Evolutionary conservation across 2,329 filamentous ascomycete species (phyloP), one percentile per base, ranked within the genome.

Genomic region (Colletotrichum phormii): DNA sequence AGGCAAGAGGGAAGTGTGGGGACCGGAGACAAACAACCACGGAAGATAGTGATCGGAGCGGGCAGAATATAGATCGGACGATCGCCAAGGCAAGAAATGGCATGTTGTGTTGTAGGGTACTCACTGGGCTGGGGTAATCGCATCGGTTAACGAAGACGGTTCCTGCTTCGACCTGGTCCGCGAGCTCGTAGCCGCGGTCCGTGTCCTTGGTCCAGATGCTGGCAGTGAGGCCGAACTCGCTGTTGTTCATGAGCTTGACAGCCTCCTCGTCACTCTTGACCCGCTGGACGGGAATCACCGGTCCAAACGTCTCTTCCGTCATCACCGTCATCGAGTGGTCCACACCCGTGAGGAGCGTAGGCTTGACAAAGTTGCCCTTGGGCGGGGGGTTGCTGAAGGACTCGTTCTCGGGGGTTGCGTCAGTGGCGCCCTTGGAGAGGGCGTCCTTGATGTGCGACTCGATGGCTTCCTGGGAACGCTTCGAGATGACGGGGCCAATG

Each of bases 111-210:
- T 42, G 37, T 42, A 42, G 37, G 37, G 31, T 51, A 90, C 93
- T 87, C 90, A 96, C 95, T 74, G 96, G 95, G 81, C 93, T 95
- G 60, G 96, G 96, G 82, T 91, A 98, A 82, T 98, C 96, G 79
- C 94, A 95, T 78, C 96, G 90, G 82, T 98, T 98, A 78, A 98
- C 94, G 84, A 98, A 98, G 61, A 98, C 95, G 1, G 96, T 98
- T 54, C 96, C 96, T 58, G 96, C 95, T 81, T 98, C 95, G 60
- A 98, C 91, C 63, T 92, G 87, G 67, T 97, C 92, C 51, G 93
- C 90, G 64, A 98, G 87, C 80, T 93, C 89, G 77, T 95, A 91
- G 18, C 93, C 96, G 79, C 88, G 92, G 58, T 86, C 87, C 2
- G 91, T 90, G 79, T 98, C 95, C 82, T 97, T 97, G 71, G 95